A percentile compares a stretch with the other conserved stretches of the same genome.
These are phyloP conservation scores for Pleurotus tuber-regium DNA, from an alignment of 768 basidiomycete species.

Conservation along the genomic window DNA sequence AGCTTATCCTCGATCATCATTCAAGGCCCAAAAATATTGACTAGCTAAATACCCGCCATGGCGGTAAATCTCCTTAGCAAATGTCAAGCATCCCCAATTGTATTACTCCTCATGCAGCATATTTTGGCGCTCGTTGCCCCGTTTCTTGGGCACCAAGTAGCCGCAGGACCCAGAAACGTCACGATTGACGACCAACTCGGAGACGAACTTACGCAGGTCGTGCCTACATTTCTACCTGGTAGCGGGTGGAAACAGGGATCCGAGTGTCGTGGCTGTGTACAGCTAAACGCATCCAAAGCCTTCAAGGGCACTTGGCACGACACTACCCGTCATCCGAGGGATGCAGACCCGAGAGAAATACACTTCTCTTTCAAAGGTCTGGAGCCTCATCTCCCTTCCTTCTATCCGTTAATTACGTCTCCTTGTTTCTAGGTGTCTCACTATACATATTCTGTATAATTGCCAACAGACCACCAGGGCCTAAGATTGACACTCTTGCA, in stretches of 20 bases:
- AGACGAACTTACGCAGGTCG: background rate
- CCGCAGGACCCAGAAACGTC: background rate
- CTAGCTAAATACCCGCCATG: too few species aligned
- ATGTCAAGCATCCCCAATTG: too few species aligned
- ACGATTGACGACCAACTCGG: background rate
- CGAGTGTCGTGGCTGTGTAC: background rate
- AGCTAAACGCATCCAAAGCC: background rate
- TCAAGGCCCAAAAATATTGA: too few species aligned
- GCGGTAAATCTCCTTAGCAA: too few species aligned
- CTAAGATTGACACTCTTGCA: background rate
- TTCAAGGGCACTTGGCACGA: conserved; percentile 2
- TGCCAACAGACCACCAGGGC: background rate
- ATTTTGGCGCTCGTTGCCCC: too few species aligned
- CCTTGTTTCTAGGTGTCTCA: background rate
- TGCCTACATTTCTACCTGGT: background rate
- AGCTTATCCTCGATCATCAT: too few species aligned
- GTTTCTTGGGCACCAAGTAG: too few species aligned
- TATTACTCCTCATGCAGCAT: too few species aligned
- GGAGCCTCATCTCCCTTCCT: background rate
- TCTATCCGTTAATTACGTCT: background rate
- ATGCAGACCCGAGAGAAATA: background rate
- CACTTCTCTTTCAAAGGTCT: background rate
- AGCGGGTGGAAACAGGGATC: background rate
- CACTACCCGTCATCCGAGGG: background rate
- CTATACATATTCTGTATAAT: background rate